Evolutionary conservation across 2,329 filamentous ascomycete genomes (phyloP).

Genomic region (Diaporthe destruens): DNA sequence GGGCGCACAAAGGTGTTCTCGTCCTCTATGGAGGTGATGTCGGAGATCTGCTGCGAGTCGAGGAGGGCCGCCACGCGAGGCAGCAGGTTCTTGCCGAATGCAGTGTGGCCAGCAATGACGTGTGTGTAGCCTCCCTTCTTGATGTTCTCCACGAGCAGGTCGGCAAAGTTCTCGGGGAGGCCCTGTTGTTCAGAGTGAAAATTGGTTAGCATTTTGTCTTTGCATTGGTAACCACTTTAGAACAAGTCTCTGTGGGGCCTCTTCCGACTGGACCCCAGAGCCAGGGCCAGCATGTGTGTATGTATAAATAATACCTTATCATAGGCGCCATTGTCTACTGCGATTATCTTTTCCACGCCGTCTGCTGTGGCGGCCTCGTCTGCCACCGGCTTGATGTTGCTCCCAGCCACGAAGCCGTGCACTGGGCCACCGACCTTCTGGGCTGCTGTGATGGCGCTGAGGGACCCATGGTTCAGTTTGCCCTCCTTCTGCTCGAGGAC

Average conservation of each 20-base stretch:
- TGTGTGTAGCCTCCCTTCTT: conserved; percentile 96
- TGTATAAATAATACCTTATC: conserved; percentile 77
- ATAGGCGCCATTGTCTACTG: conserved; percentile 89
- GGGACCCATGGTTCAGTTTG: conserved; percentile 83
- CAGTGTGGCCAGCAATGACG: conserved; percentile 89
- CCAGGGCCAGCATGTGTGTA: conserved; percentile 50
- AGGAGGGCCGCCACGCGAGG: conserved; percentile 92
- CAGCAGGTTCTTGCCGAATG: conserved; percentile 95
- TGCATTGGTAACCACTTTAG: background rate
- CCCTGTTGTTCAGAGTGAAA: conserved; percentile 66
- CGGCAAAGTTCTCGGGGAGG: conserved; percentile 93
- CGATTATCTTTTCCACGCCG: conserved; percentile 91
- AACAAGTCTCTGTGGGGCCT: conserved; percentile 7
- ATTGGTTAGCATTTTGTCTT: background rate
- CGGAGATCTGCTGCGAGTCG: conserved; percentile 93
- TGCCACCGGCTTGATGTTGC: conserved; percentile 79
- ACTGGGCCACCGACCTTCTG: conserved; percentile 87
- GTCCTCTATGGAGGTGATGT: conserved; percentile 86
- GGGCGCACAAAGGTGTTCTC: conserved; percentile 96
- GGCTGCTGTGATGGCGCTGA: conserved; percentile 88
- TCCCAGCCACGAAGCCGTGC: conserved; percentile 89
- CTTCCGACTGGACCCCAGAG: conserved; percentile 1
- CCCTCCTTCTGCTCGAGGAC: conserved; percentile 94
- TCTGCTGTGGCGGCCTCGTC: conserved; percentile 89
- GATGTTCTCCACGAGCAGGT: conserved; percentile 93